phyloP scores from a whole-genome alignment of 2,329 filamentous ascomycete species.

The Emericellopsis cladophorae region DNA sequence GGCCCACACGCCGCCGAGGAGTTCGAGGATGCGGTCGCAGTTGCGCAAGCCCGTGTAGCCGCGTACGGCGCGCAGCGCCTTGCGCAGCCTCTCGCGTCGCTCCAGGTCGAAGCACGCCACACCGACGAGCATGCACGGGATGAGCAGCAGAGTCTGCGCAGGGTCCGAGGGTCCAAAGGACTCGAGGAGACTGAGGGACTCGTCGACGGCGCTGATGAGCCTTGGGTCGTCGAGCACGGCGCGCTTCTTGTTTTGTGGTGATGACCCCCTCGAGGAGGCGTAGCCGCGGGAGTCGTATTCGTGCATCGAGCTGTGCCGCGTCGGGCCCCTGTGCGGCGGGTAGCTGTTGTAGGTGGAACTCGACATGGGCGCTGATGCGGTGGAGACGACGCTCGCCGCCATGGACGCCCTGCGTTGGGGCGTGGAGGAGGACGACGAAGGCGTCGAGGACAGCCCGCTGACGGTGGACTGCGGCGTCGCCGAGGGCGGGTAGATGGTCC shows the following conservation, averaged over 20 bases:
- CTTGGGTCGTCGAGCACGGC: conserved; percentile 35
- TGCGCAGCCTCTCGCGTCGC: conserved; percentile 39
- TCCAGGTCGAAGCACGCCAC: conserved; percentile 41
- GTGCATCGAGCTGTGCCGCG: conserved; percentile 26
- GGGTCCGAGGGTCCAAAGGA: conserved; percentile 44
- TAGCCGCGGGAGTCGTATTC: conserved; percentile 16
- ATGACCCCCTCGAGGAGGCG: conserved; percentile 11
- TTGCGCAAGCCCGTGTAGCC: conserved; percentile 49
- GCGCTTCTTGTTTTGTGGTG: conserved; percentile 32
- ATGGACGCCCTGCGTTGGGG: conserved; percentile 20
- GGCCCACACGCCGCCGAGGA: conserved; percentile 47
- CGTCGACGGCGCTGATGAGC: conserved; percentile 41
- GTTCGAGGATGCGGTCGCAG: conserved; percentile 36
- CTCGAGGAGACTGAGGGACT: conserved; percentile 41
- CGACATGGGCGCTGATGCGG: conserved; percentile 8
- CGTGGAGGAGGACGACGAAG: conserved; percentile 6
- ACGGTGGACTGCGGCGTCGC: conserved; percentile 15
- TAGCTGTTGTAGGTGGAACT: conserved; percentile 4
- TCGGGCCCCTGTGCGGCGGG: conserved; percentile 17
- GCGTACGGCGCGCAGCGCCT: conserved; percentile 35
- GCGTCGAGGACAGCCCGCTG: conserved; percentile 11
- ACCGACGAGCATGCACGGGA: conserved; percentile 48
- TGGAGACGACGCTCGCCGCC: conserved; percentile 14
- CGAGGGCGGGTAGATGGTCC: conserved; percentile 45
- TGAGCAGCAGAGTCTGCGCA: conserved; percentile 44